Evolutionary conservation across 2,329 filamentous ascomycete species (phyloP), one percentile per base, ranked within the genome.

Genomic region (Byssoonygena ceratinophila): DNA sequence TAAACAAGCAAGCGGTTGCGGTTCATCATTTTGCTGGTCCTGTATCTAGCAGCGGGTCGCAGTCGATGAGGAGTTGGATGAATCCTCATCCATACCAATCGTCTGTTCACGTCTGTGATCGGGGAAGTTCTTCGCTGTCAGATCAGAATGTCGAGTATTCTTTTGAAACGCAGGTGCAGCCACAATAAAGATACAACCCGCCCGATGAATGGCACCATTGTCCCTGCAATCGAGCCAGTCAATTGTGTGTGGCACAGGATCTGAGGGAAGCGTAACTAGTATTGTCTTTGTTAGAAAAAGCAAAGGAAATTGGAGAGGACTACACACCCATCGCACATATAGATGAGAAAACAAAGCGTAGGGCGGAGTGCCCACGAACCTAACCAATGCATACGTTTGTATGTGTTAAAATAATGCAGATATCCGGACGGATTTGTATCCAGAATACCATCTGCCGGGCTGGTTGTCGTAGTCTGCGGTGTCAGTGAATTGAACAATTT

Each of bases 261-360:
- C 43, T 45, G 43, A 18, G 41, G 25, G 41, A 22, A 45, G 22
- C 12, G 12, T 4, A 12, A 12, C 2, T 3, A 41, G 6, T 4
- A 9, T 45, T 14, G 14, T 45, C 43, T 45, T 45, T 45, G 43
- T 45, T 45, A 22, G 9, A 45, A 31, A 20, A 45, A 32, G 43
- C 4, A 29, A 32, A 45, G 6, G 27, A 32, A 40, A 18, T n/a
- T 23, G 27, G 16, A 31, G 8, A 29, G 14, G 12, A 27, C 18
- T 20, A 25, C 5, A 23, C 14, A 41, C 20, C 11, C 4, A 3
- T 12, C 37, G 5, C 16, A 39, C 18, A 12, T 4, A 1, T 22
- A 40, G 37, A 40, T 18, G 18, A 39, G 37, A 22, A 23, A 23
- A 40, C 37, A 40, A 40, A 40, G 37, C 20, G 8, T 40, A 40